Evolutionary conservation across 2,329 filamentous ascomycete genomes (phyloP).

Genomic region (Xylariaceae sp.): DNA sequence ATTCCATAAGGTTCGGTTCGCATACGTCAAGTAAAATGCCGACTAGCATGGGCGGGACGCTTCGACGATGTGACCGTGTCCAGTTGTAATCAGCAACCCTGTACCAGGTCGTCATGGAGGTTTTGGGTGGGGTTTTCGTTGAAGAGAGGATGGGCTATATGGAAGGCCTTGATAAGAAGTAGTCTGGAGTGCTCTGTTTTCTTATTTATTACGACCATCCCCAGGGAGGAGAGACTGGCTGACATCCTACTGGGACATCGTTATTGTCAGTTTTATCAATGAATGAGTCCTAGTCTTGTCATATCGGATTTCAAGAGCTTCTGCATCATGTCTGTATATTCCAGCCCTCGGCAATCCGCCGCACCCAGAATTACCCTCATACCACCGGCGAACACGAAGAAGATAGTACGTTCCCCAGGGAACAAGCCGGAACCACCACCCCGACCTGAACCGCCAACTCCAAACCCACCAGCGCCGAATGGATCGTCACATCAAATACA

Average conservation of each 20-base stretch:
- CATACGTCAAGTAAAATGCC: slow-evolving; percentile 17
- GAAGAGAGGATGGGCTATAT: slow-evolving; percentile 12
- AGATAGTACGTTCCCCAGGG: slow-evolving; percentile 4
- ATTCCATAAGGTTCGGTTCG: slow-evolving; percentile 17
- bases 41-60: slow-evolving; percentile 21
- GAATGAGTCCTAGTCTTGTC: slow-evolving; percentile 2
- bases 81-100: slow-evolving; percentile 21
- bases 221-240: background rate
- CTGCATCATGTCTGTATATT: slow-evolving; percentile 12
- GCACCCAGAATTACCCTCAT: slow-evolving; percentile 1
- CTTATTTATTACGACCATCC: slow-evolving; percentile 9
- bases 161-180: slow-evolving; percentile 7
- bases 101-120: slow-evolving; percentile 18
- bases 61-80: slow-evolving; percentile 19
- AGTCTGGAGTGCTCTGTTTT: slow-evolving; percentile 19
- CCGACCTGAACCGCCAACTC: slow-evolving; percentile 36
- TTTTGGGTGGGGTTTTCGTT: slow-evolving; percentile 17
- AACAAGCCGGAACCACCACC: slow-evolving; percentile 36
- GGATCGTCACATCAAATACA: slow-evolving; percentile 12
- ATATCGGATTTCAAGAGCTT: background rate
- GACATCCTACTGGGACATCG: slow-evolving; percentile 6
- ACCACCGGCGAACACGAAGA: slow-evolving; percentile 8
- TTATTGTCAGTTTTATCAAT: background rate
- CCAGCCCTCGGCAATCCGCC: background rate
- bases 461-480: slow-evolving; percentile 32